These are phyloP conservation scores for Fraxinus xanthoxyloides DNA, from an alignment of 305 asterid genomes.

Conservation along the genomic window DNA sequence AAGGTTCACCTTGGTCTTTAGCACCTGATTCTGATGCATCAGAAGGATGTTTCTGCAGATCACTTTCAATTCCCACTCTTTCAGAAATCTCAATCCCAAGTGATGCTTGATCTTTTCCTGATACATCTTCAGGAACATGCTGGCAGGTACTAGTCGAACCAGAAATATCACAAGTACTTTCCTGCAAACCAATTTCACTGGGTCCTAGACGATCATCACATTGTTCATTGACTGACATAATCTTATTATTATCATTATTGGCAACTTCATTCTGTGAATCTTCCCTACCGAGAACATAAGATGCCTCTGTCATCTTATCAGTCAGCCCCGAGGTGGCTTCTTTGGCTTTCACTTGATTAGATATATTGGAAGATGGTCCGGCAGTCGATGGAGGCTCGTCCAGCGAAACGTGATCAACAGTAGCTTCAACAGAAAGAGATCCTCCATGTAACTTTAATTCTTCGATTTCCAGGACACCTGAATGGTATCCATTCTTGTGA, in stretches of 20 bases:
- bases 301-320: slow-evolving; percentile 33
- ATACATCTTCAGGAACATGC: slow-evolving; percentile 36
- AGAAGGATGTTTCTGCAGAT: slow-evolving; percentile 28
- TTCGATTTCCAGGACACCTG: slow-evolving; percentile 35
- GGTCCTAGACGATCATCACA: slow-evolving; percentile 27
- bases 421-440: slow-evolving; percentile 29
- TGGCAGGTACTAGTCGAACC: slow-evolving; percentile 31
- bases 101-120: slow-evolving; percentile 30
- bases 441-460: slow-evolving; percentile 34
- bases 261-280: slow-evolving; percentile 34
- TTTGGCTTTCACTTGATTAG: slow-evolving; percentile 33
- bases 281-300: slow-evolving; percentile 36
- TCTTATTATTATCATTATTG: slow-evolving; percentile 20
- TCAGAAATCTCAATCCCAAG: slow-evolving; percentile 25
- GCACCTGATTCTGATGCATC: slow-evolving; percentile 32
- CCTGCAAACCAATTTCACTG: slow-evolving; percentile 34
- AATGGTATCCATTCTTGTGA: slow-evolving; percentile 47
- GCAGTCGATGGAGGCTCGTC: slow-evolving; percentile 30
- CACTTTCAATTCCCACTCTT: slow-evolving; percentile 19
- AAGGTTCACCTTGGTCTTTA: slow-evolving; percentile 37
- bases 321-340: slow-evolving; percentile 29
- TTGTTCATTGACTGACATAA: slow-evolving; percentile 28
- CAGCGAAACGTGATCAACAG: slow-evolving; percentile 25
- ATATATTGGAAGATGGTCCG: slow-evolving; percentile 30
- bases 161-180: slow-evolving; percentile 36